Conservation (phyloP, 495 filamentous ascomycete species). For the Viridothelium virens region DNA sequence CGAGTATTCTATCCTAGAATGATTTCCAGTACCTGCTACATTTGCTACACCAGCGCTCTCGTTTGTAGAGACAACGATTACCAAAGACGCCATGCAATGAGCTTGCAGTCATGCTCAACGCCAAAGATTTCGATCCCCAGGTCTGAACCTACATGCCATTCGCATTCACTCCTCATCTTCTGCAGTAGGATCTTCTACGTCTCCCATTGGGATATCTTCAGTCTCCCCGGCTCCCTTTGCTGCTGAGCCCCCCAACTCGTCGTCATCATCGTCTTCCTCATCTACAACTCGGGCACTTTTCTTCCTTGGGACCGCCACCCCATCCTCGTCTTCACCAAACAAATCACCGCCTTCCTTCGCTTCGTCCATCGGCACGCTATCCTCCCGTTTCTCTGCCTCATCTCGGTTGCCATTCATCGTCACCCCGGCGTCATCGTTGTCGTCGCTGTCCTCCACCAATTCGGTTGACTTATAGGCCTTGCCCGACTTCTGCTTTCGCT, state of each 20-base stretch:
- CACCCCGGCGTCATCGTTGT: constrained; percentile 27
- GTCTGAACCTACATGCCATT: not conserved
- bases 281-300: constrained; percentile 32
- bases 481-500: constrained; percentile 22
- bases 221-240: not conserved
- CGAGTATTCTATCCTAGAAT: no score
- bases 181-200: not conserved
- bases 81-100: not conserved
- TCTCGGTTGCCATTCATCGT: constrained; percentile 13
- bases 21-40: not conserved
- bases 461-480: constrained; percentile 34
- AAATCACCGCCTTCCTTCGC: constrained; percentile 10
- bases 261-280: constrained; percentile 36
- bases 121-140: not conserved
- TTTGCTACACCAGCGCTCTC: not conserved
- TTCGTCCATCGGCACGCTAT: constrained; percentile 10
- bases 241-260: constrained; percentile 8
- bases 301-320: constrained; percentile 21
- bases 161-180: not conserved
- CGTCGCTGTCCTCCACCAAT: constrained; percentile 32
- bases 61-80: not conserved
- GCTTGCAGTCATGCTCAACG: not conserved
- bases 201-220: constrained; percentile 5
- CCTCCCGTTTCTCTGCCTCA: constrained; percentile 15
- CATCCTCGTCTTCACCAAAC: constrained; percentile 24